phyloP scores from a whole-genome alignment of 1,139 yeast species.

The Suhomyces panamericanus region DNA sequence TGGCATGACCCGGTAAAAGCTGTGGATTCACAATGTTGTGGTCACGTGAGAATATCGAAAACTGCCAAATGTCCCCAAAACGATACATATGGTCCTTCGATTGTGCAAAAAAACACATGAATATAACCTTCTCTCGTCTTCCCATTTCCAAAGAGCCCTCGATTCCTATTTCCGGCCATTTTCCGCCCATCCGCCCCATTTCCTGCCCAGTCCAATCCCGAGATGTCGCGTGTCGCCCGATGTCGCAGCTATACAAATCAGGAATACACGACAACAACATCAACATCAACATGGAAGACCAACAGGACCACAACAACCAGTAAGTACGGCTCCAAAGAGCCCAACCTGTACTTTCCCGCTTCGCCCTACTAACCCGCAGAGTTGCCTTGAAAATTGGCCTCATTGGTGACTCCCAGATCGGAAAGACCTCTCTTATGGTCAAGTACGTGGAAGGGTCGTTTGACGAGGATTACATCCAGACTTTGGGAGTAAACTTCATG shows the following conservation, averaged over 20 bases:
- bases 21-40: no score
- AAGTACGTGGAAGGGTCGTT: conserved; percentile 94
- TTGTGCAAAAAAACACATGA: no score
- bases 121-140: no score
- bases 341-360: background rate
- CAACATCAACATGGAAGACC: conserved; percentile 17
- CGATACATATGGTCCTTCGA: no score
- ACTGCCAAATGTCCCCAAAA: no score
- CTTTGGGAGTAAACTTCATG: conserved; percentile 93
- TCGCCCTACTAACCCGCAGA: conserved; percentile 22
- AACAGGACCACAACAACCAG: conserved; percentile 39
- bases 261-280: conserved; percentile 8
- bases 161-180: background rate
- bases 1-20: no score
- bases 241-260: conserved; percentile 5
- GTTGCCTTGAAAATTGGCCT: conserved; percentile 90
- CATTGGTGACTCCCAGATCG: conserved; percentile 97
- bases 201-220: background rate
- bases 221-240: conserved; percentile 1
- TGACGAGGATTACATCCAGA: conserved; percentile 90
- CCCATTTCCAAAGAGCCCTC: no score
- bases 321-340: conserved; percentile 25
- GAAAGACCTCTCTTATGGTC: conserved; percentile 95
- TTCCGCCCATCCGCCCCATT: background rate
- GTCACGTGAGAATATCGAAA: no score